Evolutionary conservation across 192 early-diverging fungal species (phyloP).

Genomic region (Coemansia sp.): DNA sequence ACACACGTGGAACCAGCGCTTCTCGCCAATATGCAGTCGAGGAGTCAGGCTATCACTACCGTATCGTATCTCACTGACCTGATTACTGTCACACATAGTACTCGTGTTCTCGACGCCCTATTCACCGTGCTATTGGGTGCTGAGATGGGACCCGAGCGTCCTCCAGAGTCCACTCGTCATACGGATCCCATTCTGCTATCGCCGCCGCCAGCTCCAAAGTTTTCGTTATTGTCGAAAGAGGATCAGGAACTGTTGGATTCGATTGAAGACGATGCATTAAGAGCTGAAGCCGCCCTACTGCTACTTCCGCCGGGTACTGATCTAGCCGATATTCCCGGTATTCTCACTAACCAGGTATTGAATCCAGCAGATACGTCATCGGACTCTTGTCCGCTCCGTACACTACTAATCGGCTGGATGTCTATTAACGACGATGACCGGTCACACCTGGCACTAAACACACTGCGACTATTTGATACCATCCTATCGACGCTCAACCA

Average conservation of each 20-base stretch:
- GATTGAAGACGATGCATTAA: conserved; percentile 49
- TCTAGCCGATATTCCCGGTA: not conserved
- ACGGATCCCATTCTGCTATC: no score
- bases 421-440: conserved; percentile 48
- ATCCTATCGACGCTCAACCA: conserved; percentile 63
- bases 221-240: conserved; percentile 24
- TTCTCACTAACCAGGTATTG: not conserved
- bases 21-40: conserved; percentile 18
- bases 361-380: not conserved
- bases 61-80: conserved; percentile 47
- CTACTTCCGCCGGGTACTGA: conserved; percentile 28
- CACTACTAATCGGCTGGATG: conserved; percentile 50
- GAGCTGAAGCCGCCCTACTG: conserved; percentile 44
- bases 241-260: conserved; percentile 41
- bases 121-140: conserved; percentile 43
- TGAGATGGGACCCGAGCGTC: conserved; percentile 37
- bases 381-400: conserved; percentile 12
- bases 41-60: conserved; percentile 46
- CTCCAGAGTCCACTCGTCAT: not conserved
- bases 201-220: not conserved
- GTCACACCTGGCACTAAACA: conserved; percentile 57
- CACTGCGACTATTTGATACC: conserved; percentile 65
- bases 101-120: conserved; percentile 40
- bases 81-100: conserved; percentile 36
- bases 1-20: conserved; percentile 47